A percentile compares a stretch with the other conserved stretches of the same genome.
Evolutionary conservation across 805 yeast genomes (phyloP).

Genomic region (Saccharomycopsis amapae): DNA sequence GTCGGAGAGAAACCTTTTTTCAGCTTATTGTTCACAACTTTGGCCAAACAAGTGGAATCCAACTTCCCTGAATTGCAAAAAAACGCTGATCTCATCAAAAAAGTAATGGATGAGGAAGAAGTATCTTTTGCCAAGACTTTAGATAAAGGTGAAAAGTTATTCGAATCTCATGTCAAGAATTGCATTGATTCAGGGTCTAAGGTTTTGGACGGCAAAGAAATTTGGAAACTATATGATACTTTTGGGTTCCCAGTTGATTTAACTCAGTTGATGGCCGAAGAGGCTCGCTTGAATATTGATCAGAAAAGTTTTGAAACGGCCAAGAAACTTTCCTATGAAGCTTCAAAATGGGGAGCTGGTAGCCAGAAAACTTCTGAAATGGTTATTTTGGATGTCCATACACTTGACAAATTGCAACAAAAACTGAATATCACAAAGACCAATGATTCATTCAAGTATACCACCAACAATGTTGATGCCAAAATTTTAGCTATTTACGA

Average conservation of each 20-base stretch:
- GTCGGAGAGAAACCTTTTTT: slow-evolving; percentile 75
- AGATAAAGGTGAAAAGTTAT: slow-evolving; percentile 95
- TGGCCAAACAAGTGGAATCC: slow-evolving; percentile 78
- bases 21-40: slow-evolving; percentile 85
- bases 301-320: slow-evolving; percentile 91
- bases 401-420: slow-evolving; percentile 62
- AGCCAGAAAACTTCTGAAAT: slow-evolving; percentile 44
- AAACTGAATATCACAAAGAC: slow-evolving; percentile 65
- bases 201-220: slow-evolving; percentile 84
- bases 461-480: slow-evolving; percentile 60
- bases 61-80: slow-evolving; percentile 77
- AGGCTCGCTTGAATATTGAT: slow-evolving; percentile 87
- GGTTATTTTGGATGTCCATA: slow-evolving; percentile 86
- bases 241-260: slow-evolving; percentile 99
- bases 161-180: slow-evolving; percentile 83
- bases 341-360: slow-evolving; percentile 82
- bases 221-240: slow-evolving; percentile 97
- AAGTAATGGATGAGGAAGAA: slow-evolving; percentile 94
- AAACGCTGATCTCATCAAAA: slow-evolving; percentile 68
- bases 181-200: slow-evolving; percentile 72
- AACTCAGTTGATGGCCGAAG: slow-evolving; percentile 98
- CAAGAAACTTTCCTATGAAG: slow-evolving; percentile 81
- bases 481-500: slow-evolving; percentile 64
- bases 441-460: slow-evolving; percentile 75
- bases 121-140: slow-evolving; percentile 89